Conservation (phyloP, 2,329 filamentous ascomycete genomes). For the Arthrobotrys entomopaga region DNA sequence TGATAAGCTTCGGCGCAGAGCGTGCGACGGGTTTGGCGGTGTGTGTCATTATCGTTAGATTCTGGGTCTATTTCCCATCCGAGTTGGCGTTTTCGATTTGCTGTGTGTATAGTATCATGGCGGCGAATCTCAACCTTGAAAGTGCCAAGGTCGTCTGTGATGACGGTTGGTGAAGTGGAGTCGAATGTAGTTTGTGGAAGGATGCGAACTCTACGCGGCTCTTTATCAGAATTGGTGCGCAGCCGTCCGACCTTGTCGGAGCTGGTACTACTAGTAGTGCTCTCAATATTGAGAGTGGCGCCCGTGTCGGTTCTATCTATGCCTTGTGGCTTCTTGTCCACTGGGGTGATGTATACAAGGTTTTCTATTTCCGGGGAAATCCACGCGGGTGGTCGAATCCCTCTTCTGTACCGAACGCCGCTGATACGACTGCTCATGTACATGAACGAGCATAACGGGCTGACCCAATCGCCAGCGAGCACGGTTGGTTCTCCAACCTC, state of each 20-base stretch:
- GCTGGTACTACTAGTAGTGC: neutral
- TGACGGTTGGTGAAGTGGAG: conserved; percentile 14
- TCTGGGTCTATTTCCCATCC: conserved; percentile 28
- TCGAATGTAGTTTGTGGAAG: conserved; percentile 5
- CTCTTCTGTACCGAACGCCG: conserved; percentile 13
- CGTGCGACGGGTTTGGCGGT: conserved; percentile 26
- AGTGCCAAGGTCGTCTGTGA: neutral
- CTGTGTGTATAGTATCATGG: conserved; percentile 8
- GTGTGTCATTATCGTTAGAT: conserved; percentile 24
- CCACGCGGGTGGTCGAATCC: conserved; percentile 18
- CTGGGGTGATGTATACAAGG: conserved; percentile 11
- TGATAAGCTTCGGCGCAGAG: conserved; percentile 20
- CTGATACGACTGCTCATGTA: conserved; percentile 29
- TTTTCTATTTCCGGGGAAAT: conserved; percentile 24
- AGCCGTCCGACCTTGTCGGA: conserved; percentile 6
- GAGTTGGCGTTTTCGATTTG: conserved; percentile 29
- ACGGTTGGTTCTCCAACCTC: conserved; percentile 16
- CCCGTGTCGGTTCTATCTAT: conserved; percentile 6
- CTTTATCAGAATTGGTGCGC: neutral
- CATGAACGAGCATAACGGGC: conserved; percentile 22
- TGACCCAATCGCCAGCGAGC: conserved; percentile 17
- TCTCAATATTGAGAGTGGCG: conserved; percentile 3
- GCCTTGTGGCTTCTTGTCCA: neutral
- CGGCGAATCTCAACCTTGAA: conserved; percentile 26
- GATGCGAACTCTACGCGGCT: conserved; percentile 15